Conservation (phyloP, 768 basidiomycete species). For the Lentinus tigrinus region DNA sequence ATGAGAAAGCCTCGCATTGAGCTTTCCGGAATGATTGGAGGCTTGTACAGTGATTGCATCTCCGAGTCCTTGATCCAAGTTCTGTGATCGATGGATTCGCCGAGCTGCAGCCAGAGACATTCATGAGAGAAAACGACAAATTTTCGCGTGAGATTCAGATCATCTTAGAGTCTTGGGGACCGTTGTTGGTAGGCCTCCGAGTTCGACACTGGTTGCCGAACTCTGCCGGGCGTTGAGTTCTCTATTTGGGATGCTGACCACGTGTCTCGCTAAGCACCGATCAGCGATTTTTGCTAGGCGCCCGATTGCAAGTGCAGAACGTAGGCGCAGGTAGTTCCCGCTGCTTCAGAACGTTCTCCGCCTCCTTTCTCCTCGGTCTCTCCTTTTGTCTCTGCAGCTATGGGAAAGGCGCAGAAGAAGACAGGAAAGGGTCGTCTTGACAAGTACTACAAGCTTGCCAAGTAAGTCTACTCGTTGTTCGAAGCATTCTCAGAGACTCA, state of each 20-base stretch:
- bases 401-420: constrained; percentile 76
- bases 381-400: constrained; percentile 5
- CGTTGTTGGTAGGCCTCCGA: neutral
- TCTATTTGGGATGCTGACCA: neutral
- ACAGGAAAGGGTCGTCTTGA: constrained; percentile 94
- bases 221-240: constrained; percentile 12
- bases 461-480: constrained; percentile 42
- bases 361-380: neutral
- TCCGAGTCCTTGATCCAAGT: too few relatives aligned
- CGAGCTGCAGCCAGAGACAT: too few relatives aligned
- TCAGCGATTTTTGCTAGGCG: constrained; percentile 18
- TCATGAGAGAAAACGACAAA: too few relatives aligned
- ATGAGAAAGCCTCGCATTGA: too few relatives aligned
- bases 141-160: too few relatives aligned
- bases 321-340: neutral
- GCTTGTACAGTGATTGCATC: too few relatives aligned
- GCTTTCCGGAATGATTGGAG: too few relatives aligned
- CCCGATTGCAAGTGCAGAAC: neutral
- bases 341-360: neutral
- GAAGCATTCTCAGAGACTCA: neutral
- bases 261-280: neutral
- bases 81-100: too few relatives aligned
- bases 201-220: neutral
- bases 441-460: constrained; percentile 96
- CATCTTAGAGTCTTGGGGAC: neutral